Conservation (phyloP, 2,329 filamentous ascomycete genomes). For the Sclerotinia minor region DNA sequence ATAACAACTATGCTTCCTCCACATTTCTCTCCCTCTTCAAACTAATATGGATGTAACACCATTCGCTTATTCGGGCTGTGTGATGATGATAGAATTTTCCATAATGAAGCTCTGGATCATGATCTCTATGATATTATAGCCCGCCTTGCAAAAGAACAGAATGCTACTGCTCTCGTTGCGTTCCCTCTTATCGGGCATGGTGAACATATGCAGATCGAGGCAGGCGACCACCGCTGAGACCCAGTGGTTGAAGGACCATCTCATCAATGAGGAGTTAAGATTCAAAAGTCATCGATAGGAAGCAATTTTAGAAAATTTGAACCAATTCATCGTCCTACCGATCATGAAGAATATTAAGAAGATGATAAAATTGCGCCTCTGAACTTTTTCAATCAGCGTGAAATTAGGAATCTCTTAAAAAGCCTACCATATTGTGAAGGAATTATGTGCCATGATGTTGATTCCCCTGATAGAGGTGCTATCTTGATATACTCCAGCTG, state of each 20-base stretch:
- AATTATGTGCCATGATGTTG: no score
- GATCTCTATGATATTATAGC: background rate
- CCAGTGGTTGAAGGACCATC: slow-evolving; percentile 45
- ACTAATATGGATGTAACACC: background rate
- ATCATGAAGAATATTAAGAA: slow-evolving; percentile 46
- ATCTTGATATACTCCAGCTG: no score
- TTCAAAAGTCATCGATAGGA: background rate
- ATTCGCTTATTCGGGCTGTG: background rate
- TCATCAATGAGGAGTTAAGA: slow-evolving; percentile 47
- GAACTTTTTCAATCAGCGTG: background rate
- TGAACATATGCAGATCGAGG: slow-evolving; percentile 45
- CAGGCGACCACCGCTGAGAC: slow-evolving; percentile 40
- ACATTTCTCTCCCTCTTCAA: background rate
- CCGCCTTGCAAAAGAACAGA: background rate
- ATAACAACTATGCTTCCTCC: background rate
- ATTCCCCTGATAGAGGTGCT: no score
- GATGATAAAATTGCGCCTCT: slow-evolving; percentile 42
- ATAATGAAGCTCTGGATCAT: background rate
- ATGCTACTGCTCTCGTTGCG: slow-evolving; percentile 34
- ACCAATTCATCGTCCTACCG: slow-evolving; percentile 40
- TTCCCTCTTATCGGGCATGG: slow-evolving; percentile 42
- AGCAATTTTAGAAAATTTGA: slow-evolving; percentile 1
- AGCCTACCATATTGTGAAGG: no score
- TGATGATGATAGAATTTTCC: background rate
- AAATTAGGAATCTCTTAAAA: no score